Conservation (phyloP, 495 filamentous ascomycete species). For the Hypoxylon intermedium region DNA sequence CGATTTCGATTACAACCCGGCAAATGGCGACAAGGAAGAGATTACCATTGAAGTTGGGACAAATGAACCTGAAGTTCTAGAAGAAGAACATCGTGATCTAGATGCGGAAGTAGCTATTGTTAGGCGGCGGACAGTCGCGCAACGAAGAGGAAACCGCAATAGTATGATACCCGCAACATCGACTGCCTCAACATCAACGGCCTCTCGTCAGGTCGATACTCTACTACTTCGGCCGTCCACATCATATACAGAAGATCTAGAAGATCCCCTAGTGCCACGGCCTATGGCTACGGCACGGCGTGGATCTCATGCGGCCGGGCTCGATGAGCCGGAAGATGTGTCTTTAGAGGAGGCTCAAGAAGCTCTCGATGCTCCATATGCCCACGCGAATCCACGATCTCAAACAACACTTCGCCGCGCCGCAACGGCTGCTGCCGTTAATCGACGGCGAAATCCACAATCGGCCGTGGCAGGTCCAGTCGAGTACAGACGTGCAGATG, state of each 20-base stretch:
- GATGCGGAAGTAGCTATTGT: constrained; percentile 84
- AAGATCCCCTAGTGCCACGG: constrained; percentile 53
- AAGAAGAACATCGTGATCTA: constrained; percentile 77
- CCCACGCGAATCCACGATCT: constrained; percentile 79
- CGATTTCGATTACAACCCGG: constrained; percentile 71
- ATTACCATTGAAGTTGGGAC: constrained; percentile 78
- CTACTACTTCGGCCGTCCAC: constrained; percentile 55
- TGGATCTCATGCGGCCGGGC: not conserved
- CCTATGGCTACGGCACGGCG: constrained; percentile 43
- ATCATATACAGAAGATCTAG: constrained; percentile 44
- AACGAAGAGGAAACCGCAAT: constrained; percentile 53
- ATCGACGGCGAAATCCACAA: constrained; percentile 65
- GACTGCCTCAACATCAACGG: constrained; percentile 43
- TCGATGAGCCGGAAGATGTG: constrained; percentile 36
- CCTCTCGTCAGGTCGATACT: constrained; percentile 50
- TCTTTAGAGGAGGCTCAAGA: constrained; percentile 61
- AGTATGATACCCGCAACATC: constrained; percentile 48
- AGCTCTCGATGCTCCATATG: constrained; percentile 72
- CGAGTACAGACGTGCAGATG: constrained; percentile 66
- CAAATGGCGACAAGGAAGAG: constrained; percentile 62
- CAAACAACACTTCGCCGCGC: constrained; percentile 77
- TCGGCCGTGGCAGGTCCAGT: constrained; percentile 48
- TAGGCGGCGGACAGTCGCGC: constrained; percentile 73
- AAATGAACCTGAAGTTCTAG: constrained; percentile 68
- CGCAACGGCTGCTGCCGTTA: constrained; percentile 78